Percentiles rank a stretch among this genome's conserved stretches.
Conservation (phyloP, 2,329 filamentous ascomycete genomes). For the Epichloe scottii region DNA sequence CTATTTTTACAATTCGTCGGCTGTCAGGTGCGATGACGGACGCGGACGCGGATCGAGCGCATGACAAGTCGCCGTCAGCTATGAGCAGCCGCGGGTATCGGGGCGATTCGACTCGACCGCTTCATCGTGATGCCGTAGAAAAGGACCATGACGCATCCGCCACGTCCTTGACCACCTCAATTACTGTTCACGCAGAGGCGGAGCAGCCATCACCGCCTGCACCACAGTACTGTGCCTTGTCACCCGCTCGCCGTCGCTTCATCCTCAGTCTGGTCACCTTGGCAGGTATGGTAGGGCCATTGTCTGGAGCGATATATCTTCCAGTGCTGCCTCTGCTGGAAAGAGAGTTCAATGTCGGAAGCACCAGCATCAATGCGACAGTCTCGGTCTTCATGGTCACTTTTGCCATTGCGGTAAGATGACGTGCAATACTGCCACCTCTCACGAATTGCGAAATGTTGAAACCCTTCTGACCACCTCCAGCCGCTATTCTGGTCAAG, state of each 20-base stretch:
- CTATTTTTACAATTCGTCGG: background rate
- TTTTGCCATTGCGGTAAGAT: slow-evolving; percentile 25
- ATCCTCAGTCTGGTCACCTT: slow-evolving; percentile 26
- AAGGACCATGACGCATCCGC: background rate
- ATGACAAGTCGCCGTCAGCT: background rate
- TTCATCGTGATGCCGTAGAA: background rate
- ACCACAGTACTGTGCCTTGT: slow-evolving; percentile 25
- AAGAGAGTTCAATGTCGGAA: slow-evolving; percentile 22
- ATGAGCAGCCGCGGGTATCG: background rate
- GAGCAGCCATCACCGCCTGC: slow-evolving; percentile 1
- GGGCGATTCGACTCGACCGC: background rate
- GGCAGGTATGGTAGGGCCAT: slow-evolving; percentile 29
- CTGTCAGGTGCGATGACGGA: background rate
- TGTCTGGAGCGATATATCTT: slow-evolving; percentile 32
- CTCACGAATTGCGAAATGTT: too few species aligned
- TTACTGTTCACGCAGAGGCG: background rate
- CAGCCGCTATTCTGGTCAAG: slow-evolving; percentile 28
- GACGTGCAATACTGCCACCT: too few species aligned
- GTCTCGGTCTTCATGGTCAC: slow-evolving; percentile 32
- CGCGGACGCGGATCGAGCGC: background rate
- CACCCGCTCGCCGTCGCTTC: slow-evolving; percentile 20
- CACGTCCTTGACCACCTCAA: background rate
- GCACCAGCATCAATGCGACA: slow-evolving; percentile 27
- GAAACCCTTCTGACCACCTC: background rate
- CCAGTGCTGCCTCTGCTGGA: slow-evolving; percentile 26